phyloP scores from a whole-genome alignment of 208 protist genomes.

The Leishmania lainsoni region DNA sequence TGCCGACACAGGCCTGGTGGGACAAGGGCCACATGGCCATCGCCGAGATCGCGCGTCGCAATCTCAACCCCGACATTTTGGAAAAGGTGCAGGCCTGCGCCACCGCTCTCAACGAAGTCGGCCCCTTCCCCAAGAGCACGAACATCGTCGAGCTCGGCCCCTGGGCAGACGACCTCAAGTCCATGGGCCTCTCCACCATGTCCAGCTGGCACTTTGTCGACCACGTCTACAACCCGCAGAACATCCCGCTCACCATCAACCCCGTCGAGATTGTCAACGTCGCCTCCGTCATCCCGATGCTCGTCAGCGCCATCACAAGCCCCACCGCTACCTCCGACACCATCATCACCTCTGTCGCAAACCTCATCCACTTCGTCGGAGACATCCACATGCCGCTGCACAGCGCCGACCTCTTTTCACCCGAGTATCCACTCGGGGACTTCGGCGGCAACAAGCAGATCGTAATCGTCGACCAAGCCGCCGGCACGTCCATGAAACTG shows the following conservation, averaged over 20 bases:
- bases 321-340: constrained; percentile 12
- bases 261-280: constrained; percentile 40
- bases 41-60: constrained; percentile 53
- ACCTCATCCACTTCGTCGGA: constrained; percentile 64
- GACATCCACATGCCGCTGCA: constrained; percentile 38
- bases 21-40: constrained; percentile 63
- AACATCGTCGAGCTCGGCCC: constrained; percentile 47
- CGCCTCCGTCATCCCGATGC: constrained; percentile 32
- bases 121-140: constrained; percentile 41
- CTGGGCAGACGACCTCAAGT: constrained; percentile 64
- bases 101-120: constrained; percentile 27
- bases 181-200: constrained; percentile 38
- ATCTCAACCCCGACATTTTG: constrained; percentile 27
- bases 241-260: constrained; percentile 31
- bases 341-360: constrained; percentile 28
- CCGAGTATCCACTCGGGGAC: constrained; percentile 47
- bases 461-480: constrained; percentile 28
- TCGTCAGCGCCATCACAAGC: constrained; percentile 29
- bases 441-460: constrained; percentile 45
- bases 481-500: constrained; percentile 34
- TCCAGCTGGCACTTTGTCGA: constrained; percentile 61
- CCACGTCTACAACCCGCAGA: constrained; percentile 42
- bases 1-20: constrained; percentile 51
- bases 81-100: constrained; percentile 24
- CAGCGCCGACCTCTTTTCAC: constrained; percentile 39